phyloP scores from a whole-genome alignment of 345 rosid genomes.

The Triadica sebifera region DNA sequence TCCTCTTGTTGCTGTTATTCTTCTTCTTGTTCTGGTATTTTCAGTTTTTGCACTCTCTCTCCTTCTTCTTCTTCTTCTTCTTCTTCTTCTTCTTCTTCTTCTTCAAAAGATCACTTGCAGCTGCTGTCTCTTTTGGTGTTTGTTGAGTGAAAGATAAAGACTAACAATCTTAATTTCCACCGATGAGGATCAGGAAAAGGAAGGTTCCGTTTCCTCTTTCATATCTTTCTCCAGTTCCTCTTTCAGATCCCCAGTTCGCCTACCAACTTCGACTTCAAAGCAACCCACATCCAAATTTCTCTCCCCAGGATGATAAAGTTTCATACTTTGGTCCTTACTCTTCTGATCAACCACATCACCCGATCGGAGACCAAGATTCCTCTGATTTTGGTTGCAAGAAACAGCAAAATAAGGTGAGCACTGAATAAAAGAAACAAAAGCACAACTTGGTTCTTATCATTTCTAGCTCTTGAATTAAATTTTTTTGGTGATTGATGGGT shows the following conservation, averaged over 20 bases:
- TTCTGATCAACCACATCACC: constrained; percentile 40
- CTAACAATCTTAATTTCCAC: constrained; percentile 10
- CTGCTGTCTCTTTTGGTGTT: no score
- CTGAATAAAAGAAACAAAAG: constrained; percentile 4
- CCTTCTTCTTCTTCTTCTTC: no score
- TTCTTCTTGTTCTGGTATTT: not conserved
- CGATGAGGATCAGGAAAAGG: constrained; percentile 97
- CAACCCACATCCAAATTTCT: constrained; percentile 17
- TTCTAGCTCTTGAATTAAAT: not conserved
- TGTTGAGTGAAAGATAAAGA: not conserved
- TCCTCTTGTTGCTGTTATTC: not conserved
- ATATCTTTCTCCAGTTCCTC: constrained; percentile 67
- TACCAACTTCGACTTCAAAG: constrained; percentile 42
- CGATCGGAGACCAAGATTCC: constrained; percentile 34
- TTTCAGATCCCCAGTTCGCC: constrained; percentile 73
- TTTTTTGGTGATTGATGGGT: not conserved
- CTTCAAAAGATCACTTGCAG: not conserved
- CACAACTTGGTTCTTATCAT: not conserved
- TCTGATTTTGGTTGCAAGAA: constrained; percentile 7
- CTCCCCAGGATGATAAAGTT: constrained; percentile 6
- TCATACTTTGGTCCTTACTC: constrained; percentile 20
- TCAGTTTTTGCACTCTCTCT: constrained; percentile 32
- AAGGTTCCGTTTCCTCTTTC: constrained; percentile 71
- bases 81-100: not conserved
- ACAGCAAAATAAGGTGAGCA: constrained; percentile 24